phyloP scores from a whole-genome alignment of 352 stramenopile genomes.

The Globisporangium canariense region DNA sequence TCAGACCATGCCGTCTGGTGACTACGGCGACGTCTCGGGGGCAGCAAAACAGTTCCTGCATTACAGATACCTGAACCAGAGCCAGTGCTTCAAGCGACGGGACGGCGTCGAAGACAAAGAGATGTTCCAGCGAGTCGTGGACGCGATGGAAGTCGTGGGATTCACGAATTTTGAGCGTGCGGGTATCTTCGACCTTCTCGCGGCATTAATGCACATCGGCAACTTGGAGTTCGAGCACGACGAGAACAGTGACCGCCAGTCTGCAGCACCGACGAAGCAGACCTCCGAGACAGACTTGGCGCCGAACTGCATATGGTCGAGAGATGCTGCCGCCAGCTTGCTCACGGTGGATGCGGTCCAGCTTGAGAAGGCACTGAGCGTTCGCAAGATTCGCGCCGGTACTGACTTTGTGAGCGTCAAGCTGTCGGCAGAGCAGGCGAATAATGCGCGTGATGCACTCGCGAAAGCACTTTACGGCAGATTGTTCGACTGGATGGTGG shows the following conservation, averaged over 20 bases:
- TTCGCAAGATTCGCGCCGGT: slow-evolving; percentile 75
- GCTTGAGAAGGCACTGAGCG: slow-evolving; percentile 70
- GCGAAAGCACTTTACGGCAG: slow-evolving; percentile 86
- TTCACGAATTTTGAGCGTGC: slow-evolving; percentile 71
- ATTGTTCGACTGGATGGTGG: slow-evolving; percentile 90
- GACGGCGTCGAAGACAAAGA: slow-evolving; percentile 73
- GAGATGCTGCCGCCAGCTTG: slow-evolving; percentile 64
- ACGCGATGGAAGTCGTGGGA: slow-evolving; percentile 81
- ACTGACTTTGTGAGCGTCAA: slow-evolving; percentile 86
- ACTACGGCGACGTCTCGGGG: slow-evolving; percentile 40
- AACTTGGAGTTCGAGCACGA: slow-evolving; percentile 87
- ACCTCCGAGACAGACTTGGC: slow-evolving; percentile 43
- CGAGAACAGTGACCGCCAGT: slow-evolving; percentile 53
- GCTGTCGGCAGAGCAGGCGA: slow-evolving; percentile 75
- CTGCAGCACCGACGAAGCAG: slow-evolving; percentile 21
- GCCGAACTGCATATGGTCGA: slow-evolving; percentile 63
- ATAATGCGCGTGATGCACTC: slow-evolving; percentile 78
- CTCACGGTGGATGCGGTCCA: slow-evolving; percentile 69
- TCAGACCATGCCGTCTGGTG: slow-evolving; percentile 31
- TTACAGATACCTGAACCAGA: slow-evolving; percentile 86
- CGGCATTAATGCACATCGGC: slow-evolving; percentile 87
- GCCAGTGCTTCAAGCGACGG: slow-evolving; percentile 73
- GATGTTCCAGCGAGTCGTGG: slow-evolving; percentile 78
- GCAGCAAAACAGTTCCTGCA: slow-evolving; percentile 56
- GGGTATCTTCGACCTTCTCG: slow-evolving; percentile 80